These are phyloP conservation scores for Nakazawaea populi DNA, from an alignment of 805 yeast species.

Conservation along the genomic window DNA sequence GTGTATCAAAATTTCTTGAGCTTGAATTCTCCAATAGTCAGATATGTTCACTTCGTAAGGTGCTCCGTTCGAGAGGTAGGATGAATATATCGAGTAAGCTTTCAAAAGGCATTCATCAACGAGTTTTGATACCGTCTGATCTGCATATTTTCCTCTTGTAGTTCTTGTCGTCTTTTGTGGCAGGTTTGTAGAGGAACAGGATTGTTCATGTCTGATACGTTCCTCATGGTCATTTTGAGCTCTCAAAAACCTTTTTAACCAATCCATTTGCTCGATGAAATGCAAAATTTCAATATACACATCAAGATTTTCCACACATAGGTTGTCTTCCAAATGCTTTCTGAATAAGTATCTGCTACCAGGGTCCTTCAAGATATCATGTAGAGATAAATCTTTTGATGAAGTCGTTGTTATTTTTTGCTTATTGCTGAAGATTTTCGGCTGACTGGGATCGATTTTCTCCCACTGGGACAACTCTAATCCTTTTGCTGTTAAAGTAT, in stretches of 20 bases:
- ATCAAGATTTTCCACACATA: constrained; percentile 73
- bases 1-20: constrained; percentile 33
- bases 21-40: constrained; percentile 38
- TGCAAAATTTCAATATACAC: constrained; percentile 59
- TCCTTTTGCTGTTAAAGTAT: constrained; percentile 38
- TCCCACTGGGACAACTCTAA: constrained; percentile 31
- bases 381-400: constrained; percentile 17
- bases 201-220: background rate
- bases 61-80: constrained; percentile 60
- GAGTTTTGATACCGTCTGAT: constrained; percentile 33
- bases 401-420: background rate
- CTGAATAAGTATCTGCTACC: constrained; percentile 67
- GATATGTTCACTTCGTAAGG: constrained; percentile 70
- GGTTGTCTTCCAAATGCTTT: constrained; percentile 54
- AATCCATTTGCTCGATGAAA: constrained; percentile 32
- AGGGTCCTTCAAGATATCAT: constrained; percentile 59
- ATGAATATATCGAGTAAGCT: constrained; percentile 59
- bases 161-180: constrained; percentile 8
- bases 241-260: constrained; percentile 34
- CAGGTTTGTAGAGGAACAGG: too few species aligned
- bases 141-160: background rate
- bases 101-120: constrained; percentile 52
- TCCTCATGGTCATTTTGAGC: constrained; percentile 14
- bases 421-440: too few species aligned
- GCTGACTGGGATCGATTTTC: background rate